A percentile compares a stretch with the other conserved stretches of the same genome.
Conservation (phyloP, 2,329 filamentous ascomycete species). For the Phaeosphaeriaceae sp. region DNA sequence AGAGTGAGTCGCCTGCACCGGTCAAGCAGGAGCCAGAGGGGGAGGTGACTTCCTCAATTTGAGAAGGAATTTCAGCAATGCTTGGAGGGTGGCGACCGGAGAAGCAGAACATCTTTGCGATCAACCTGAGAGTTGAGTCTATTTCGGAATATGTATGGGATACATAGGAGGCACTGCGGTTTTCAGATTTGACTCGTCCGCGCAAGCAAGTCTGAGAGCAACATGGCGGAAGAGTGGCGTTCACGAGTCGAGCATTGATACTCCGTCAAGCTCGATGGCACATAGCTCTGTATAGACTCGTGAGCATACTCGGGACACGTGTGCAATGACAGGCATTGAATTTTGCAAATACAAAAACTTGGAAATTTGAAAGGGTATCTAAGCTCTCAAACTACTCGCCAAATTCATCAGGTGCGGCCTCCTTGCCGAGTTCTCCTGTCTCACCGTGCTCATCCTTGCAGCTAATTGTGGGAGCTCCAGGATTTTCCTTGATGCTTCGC, state of each 20-base stretch:
- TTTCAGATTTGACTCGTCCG: no score
- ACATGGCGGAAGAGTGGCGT: no score
- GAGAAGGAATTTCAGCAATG: no score
- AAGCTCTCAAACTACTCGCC: conserved; percentile 11
- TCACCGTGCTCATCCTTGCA: not conserved
- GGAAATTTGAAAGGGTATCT: conserved; percentile 22
- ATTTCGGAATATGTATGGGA: no score
- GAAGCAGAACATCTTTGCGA: not conserved
- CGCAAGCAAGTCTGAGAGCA: no score
- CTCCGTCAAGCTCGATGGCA: no score
- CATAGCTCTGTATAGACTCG: not conserved
- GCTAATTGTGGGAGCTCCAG: not conserved
- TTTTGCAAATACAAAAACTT: not conserved
- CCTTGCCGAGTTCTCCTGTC: not conserved
- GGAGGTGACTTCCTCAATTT: not conserved
- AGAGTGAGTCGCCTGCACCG: not conserved
- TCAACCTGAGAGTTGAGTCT: not conserved
- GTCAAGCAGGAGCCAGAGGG: not conserved
- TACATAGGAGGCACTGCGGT: no score
- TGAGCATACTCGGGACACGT: not conserved
- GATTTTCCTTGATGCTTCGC: not conserved
- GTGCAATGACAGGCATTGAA: not conserved
- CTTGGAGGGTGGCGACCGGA: not conserved
- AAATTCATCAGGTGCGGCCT: not conserved
- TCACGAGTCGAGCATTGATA: no score